Base-by-base conservation (phyloP, 345 rosid genomes). In the Hibiscus syriacus region DNA sequence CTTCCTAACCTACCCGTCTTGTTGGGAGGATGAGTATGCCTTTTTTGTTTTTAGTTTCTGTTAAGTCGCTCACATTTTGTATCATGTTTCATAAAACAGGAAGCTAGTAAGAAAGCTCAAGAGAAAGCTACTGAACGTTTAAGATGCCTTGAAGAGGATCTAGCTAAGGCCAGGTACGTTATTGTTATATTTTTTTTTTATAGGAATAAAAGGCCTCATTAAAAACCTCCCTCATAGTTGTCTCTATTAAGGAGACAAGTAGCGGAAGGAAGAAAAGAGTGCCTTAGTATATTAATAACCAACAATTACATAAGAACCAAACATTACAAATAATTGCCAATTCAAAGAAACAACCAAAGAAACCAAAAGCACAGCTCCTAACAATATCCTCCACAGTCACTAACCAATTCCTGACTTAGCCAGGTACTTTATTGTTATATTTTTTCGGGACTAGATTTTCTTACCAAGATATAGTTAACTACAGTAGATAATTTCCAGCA, bases 131-230 rank as follows among this genome's bases (percentile, higher is more conserved):
- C 83, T 65, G 95, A 89, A 61, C 84, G 82, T 30, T 49, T 85
- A 67, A 85, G 86, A 67, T 82, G 76, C 74, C 90, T 89, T 36
- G 97, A 93, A 84, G 97, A 87, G 75, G 94, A 87, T 43, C 75
- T 87, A 77, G 80, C 76, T 23, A 86, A 85, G 80, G 79, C 86
- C 56, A 87, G 92, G 98, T 90, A 76, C 59, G 14, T 36, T 41
- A 10, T 26, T 36, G 25, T 11, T 36, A 20, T 26, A 6, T 41
- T 25, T 54, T 39, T 12, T 36, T n/a, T n/a, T n/a, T n/a, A n/a
- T n/a, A n/a, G n/a, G n/a, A n/a, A n/a, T n/a, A n/a, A n/a, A n/a
- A n/a, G n/a, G n/a, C n/a, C n/a, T n/a, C n/a, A n/a, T n/a, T n/a
- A n/a, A n/a, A n/a, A n/a, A n/a, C n/a, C n/a, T n/a, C n/a, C n/a